Base-by-base conservation (phyloP, 2,329 filamentous ascomycete species). In the Seiridium cupressi region DNA sequence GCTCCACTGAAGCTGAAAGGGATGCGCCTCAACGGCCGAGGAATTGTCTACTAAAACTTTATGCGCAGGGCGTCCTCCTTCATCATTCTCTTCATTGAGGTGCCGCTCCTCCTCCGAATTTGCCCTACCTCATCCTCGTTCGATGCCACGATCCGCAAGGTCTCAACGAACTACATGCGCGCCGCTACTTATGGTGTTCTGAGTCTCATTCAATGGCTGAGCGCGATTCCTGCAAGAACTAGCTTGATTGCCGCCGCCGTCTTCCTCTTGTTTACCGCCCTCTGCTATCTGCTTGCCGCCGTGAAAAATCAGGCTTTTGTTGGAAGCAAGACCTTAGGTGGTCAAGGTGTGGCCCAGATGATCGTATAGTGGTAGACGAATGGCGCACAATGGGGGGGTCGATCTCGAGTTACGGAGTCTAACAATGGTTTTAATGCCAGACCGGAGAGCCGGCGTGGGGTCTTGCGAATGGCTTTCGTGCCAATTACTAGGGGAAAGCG, bases 161-260 rank as follows among this genome's bases (percentile, higher is more conserved):
- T 99, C 81, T 92, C 92, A 64, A 96, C 93, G 61, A 98, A 97
- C 82, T 98, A 93, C 81, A 96, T 95, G 89, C 93, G 95, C 77
- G 94, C 94, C 26, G 90, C 81, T 60, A 89, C 96, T 73, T 99
- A 99, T 78, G 77, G 79, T 60, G 78, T 86, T 73, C 94, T 98
- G 90, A 90, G 87, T 68, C 72, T 89, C 55, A 76, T 96, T 51
- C 93, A 97, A 77, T 98, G 91, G 86, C 79, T 96, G 61, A 96
- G 92, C 74, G 79, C 93, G 64, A 82, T 90, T 62, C 70, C 79
- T 31, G 73, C 77, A 51, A 74, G 84, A 8, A 91, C 89, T 55
- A 92, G 88, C 71, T 79, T 99, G 75, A 91, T 99, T 66, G 95
- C 91, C 1, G 91, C 92, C 4, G 95, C 91, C 8, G 83, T 98